A percentile compares a stretch with the other conserved stretches of the same genome.
Evolutionary conservation across 192 early-diverging fungal genomes (phyloP).

Genomic region (Podila verticillata): DNA sequence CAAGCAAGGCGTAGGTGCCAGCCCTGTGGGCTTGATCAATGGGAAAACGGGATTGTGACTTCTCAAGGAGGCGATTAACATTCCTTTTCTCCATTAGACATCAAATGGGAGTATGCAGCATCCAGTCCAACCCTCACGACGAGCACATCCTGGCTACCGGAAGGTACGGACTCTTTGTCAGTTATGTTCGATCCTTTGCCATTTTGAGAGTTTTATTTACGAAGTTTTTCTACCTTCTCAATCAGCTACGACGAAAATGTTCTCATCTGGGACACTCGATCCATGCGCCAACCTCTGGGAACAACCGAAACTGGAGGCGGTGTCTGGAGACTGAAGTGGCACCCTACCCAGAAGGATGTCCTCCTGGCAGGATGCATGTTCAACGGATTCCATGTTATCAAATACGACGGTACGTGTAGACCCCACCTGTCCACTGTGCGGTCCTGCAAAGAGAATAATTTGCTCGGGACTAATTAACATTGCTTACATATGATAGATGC

Average conservation of each 20-base stretch:
- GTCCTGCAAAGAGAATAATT: background rate
- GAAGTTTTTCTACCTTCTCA: too few relatives aligned
- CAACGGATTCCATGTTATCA: slow-evolving; percentile 85
- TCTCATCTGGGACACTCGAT: slow-evolving; percentile 90
- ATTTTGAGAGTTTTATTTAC: too few relatives aligned
- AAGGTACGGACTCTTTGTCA: slow-evolving; percentile 56
- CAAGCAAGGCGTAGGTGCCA: slow-evolving; percentile 61
- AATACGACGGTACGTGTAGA: slow-evolving; percentile 52
- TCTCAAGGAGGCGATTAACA: background rate
- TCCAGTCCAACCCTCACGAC: slow-evolving; percentile 83
- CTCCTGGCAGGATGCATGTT: slow-evolving; percentile 93
- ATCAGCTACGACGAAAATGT: slow-evolving; percentile 87
- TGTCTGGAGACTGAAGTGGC: slow-evolving; percentile 96
- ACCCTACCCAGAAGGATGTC: slow-evolving; percentile 69
- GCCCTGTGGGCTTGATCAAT: background rate
- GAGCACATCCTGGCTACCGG: slow-evolving; percentile 88
- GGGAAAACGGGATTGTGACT: background rate
- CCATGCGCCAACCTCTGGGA: slow-evolving; percentile 76
- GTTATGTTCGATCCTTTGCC: background rate
- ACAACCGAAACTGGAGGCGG: slow-evolving; percentile 84
- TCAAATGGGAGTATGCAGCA: slow-evolving; percentile 90
- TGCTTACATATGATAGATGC: slow-evolving; percentile 2
- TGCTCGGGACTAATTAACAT: background rate
- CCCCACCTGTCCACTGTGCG: background rate
- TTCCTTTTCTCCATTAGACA: slow-evolving; percentile 57